Base-by-base conservation (phyloP, 2,329 filamentous ascomycete species). In the Hypoxylon rubiginosum region DNA sequence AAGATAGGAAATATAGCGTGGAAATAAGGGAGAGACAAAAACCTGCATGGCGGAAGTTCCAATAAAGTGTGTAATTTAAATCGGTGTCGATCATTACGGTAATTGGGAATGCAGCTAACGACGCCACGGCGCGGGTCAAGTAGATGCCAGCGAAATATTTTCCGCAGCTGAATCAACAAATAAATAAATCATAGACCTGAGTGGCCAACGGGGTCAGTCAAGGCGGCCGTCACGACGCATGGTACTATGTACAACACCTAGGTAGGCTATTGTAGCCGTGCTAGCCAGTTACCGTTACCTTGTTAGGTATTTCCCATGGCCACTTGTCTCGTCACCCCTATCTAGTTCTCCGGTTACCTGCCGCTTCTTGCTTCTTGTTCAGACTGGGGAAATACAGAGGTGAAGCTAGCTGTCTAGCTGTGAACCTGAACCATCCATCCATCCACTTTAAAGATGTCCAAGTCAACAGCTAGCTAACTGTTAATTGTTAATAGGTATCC, bases 121-220 rank as follows among this genome's bases (percentile, higher is more conserved):
- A 39, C 45, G 52, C 55, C 53, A 41, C 49, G 24, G 56, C 7
- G 21, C 41, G 6, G 32, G 57, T 56, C 58, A 62, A 62, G 62
- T 54, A 58, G 58, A 58, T 62, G 56, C 32, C 45, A 53, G 36
- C 32, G 19, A 32, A 28, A 41, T 62, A 50, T 59, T 50, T 36
- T 51, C 48, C 17, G 50, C 8, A 61, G 58, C 62, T 68, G 58
- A 63, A 65, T 66, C 58, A 65, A 66, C 58, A 62, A 46, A 59
- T 58, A 26, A 50, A 63, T 46, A 19, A 51, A 36, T 39, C 21
- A 51, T 32, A 10, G 28, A 46, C 56, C 39, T 17, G 4, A 28
- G 19, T 15, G 21, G 24, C 30, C 49, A 36, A 36, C 11, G 3
- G 34, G 11, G 34, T 3, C 11, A 15, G 26, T 28, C 26, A 19